Evolutionary conservation across 2,329 filamentous ascomycete species (phyloP), one percentile per base, ranked within the genome.

Genomic region (Fusarium acutatum): DNA sequence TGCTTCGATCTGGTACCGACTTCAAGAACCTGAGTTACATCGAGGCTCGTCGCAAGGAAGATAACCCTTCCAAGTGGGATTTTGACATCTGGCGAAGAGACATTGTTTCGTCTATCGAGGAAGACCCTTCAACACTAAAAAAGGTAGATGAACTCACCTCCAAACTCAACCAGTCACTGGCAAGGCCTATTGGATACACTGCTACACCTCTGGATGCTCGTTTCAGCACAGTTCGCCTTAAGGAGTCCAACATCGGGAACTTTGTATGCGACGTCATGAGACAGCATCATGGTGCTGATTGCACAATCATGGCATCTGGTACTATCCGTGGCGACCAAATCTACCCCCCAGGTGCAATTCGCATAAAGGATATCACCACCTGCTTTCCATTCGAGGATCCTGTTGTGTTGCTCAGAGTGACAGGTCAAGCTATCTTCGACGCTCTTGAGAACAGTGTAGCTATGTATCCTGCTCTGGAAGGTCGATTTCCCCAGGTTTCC

Each of bases 311-410:
- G 91, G 94, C 93, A 0, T 88, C 93, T 0, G 95, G 95, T 0
- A 97, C 95, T 0, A 94, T 97, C 60, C 89, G 95, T 20, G 95
- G 94, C 3, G 95, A 97, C 78, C 94, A 96, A 80, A 91, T 97
- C 37, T 97, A 97, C 77, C 91, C 94, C 0, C 93, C 94, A 0
- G 95, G 95, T 0, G 86, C 95, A 0, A 84, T 97, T 13, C 86
- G 91, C 30, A 84, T 97, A 67, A 94, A 94, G 78, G 94, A 97
- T 77, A 89, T 97, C n/a, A 89, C 95, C 64, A 93, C 93, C 57
- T 97, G 94, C 79, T 97, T 97, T 75, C 95, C 95, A 0, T 97
- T 98, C 76, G 95, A 97, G 79, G 95, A 97, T 72, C 94, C 95
- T 0, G 93, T 95, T 3, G 92, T 97, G 1, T 89, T 97, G 8